Conservation (phyloP, 1,284 basidiomycete species). For the Moesziomyces sp. region DNA sequence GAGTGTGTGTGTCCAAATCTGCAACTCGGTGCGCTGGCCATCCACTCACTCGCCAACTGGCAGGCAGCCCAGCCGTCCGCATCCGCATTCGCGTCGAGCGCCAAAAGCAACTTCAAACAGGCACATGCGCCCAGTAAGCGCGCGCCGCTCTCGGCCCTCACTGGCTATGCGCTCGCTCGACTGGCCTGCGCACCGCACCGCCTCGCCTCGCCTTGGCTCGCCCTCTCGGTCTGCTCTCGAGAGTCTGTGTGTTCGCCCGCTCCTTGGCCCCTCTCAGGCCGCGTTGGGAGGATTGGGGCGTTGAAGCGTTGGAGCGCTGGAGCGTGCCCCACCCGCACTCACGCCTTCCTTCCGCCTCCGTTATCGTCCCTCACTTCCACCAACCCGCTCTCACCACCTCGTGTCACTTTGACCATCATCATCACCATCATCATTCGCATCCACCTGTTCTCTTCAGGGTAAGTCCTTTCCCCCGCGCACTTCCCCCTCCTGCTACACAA, state of each 20-base stretch:
- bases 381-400: conserved; percentile 20
- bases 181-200: too few relatives aligned
- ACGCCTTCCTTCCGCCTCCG: conserved; percentile 20
- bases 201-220: too few relatives aligned
- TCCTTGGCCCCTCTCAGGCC: not conserved
- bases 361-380: conserved; percentile 21
- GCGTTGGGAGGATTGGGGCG: conserved; percentile 1
- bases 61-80: too few relatives aligned
- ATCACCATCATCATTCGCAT: conserved; percentile 30
- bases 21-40: too few relatives aligned
- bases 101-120: too few relatives aligned
- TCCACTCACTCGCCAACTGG: too few relatives aligned
- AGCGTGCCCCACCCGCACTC: conserved; percentile 2
- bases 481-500: not conserved
- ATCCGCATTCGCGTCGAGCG: too few relatives aligned
- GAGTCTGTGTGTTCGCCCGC: too few relatives aligned
- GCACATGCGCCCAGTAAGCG: too few relatives aligned
- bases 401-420: conserved; percentile 40
- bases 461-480: conserved; percentile 6
- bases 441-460: conserved; percentile 38
- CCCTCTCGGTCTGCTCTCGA: conserved; percentile 1
- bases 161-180: too few relatives aligned
- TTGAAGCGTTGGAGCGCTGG: not conserved
- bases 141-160: too few relatives aligned
- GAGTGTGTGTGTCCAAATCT: too few relatives aligned